These are phyloP conservation scores for Neurospora cerealis DNA, from an alignment of 495 filamentous ascomycete genomes.

Conservation along the genomic window DNA sequence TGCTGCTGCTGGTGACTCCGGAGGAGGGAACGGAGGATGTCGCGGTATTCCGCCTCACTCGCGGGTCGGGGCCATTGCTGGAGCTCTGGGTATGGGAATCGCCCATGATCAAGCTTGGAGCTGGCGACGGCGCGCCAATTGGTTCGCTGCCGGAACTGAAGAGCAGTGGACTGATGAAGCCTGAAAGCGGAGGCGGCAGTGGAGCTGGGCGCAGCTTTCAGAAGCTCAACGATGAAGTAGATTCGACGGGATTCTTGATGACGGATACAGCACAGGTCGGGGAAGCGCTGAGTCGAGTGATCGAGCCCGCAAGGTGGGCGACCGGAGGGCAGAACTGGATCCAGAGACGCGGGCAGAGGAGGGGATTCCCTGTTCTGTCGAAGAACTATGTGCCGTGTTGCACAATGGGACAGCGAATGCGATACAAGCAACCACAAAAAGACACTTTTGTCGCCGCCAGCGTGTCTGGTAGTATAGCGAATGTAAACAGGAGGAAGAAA, in stretches of 20 bases:
- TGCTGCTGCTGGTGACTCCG: slow-evolving; percentile 1
- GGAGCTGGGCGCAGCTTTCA: background rate
- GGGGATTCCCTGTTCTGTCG: background rate
- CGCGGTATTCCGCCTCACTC: background rate
- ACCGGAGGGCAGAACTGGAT: background rate
- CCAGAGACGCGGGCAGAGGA: background rate
- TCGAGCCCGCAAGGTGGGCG: background rate
- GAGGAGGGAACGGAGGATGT: background rate
- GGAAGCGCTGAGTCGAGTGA: background rate
- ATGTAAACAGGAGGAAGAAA: background rate
- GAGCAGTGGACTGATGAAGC: background rate
- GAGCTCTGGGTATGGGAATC: background rate
- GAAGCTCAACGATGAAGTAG: background rate
- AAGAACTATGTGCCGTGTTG: background rate
- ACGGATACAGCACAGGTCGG: background rate
- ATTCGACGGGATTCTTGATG: background rate
- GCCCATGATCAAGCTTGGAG: slow-evolving; percentile 4
- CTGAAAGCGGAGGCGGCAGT: background rate
- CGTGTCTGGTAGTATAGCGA: background rate
- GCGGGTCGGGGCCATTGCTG: slow-evolving; percentile 1
- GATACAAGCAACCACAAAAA: background rate
- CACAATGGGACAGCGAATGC: background rate
- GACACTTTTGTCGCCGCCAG: background rate
- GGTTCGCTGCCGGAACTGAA: background rate
- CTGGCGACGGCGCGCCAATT: slow-evolving; percentile 1